phyloP scores from a whole-genome alignment of 2,329 filamentous ascomycete genomes.

The Trichoderma koningiopsis region DNA sequence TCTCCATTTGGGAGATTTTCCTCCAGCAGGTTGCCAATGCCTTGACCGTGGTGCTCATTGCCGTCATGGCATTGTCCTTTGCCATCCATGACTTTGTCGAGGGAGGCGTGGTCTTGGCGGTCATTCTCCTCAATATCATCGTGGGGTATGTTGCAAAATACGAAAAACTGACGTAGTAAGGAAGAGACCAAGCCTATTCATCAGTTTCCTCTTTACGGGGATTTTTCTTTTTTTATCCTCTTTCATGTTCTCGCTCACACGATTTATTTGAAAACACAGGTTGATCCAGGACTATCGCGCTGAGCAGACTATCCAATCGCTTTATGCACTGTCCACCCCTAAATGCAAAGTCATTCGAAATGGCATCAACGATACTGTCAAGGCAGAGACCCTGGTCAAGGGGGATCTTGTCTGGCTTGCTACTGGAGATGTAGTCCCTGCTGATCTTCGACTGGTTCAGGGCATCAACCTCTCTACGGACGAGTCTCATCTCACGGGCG shows the following conservation, averaged over 20 bases:
- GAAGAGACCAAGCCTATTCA: constrained; percentile 21
- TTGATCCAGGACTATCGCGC: constrained; percentile 63
- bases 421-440: constrained; percentile 70
- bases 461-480: constrained; percentile 76
- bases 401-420: constrained; percentile 66
- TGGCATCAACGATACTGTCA: constrained; percentile 53
- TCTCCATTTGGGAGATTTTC: constrained; percentile 75
- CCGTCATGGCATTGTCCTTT: constrained; percentile 72
- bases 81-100: constrained; percentile 66
- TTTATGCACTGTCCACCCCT: constrained; percentile 59
- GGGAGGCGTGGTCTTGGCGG: constrained; percentile 63
- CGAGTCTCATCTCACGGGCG: constrained; percentile 72
- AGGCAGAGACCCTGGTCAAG: constrained; percentile 61
- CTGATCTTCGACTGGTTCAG: constrained; percentile 66
- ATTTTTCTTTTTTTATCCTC: constrained; percentile 18
- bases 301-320: constrained; percentile 63
- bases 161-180: constrained; percentile 15
- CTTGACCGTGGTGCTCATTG: constrained; percentile 72
- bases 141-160: constrained; percentile 54
- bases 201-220: background rate
- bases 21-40: constrained; percentile 77
- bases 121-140: constrained; percentile 68
- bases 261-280: constrained; percentile 36
- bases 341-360: constrained; percentile 61
- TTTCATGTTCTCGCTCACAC: constrained; percentile 5